Base-by-base conservation (phyloP, 2,329 filamentous ascomycete species). In the Aaosphaeria pasadenensis region DNA sequence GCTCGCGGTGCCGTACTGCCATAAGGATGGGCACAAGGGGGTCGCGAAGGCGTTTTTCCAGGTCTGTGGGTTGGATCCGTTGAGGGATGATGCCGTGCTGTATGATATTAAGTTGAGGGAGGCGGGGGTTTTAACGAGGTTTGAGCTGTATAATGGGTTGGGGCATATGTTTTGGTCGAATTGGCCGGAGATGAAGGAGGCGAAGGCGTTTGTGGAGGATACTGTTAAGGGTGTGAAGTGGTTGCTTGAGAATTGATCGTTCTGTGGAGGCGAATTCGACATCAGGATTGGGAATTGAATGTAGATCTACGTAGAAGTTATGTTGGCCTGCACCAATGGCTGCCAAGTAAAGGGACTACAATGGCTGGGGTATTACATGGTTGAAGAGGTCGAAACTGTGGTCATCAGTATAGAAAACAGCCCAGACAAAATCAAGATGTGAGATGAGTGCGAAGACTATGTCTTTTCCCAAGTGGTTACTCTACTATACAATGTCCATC, bases 21-120 rank as follows among this genome's bases (percentile, higher is more conserved):
- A 70, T 45, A 59, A 71, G 30, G 38, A 60, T 11, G 54, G 63
- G 0, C 75, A 77, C 47, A 63, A 63, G 30, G 69, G 67, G 0
- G 62, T 74, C 4, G 74, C 76, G 0, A 72, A 71, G 30, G 71
- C 73, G 0, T 74, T 72, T 49, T 77, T 79, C 54, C 72, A 77
- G 53, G 69, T 79, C 13, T 75, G 71, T 31, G 77, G 76, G 0
- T 58, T 72, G 51, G 77, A 79, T 59, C 76, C 76, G 1, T 54
- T 76, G 43, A 64, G 77, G 13, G 77, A 80, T 41, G 77, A 80
- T 52, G 75, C 71, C 2, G 62, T 79, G 32, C 55, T 80, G 5
- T 74, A 77, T 39, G 75, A 77, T 51, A 55, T 71, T 13, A 42
- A 69, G 7, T 46, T 77, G 50, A 60, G 70, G 41, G 63, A 69